These are phyloP conservation scores for Sarocladium strictum DNA, from an alignment of 2,329 filamentous ascomycete genomes.

Conservation along the genomic window DNA sequence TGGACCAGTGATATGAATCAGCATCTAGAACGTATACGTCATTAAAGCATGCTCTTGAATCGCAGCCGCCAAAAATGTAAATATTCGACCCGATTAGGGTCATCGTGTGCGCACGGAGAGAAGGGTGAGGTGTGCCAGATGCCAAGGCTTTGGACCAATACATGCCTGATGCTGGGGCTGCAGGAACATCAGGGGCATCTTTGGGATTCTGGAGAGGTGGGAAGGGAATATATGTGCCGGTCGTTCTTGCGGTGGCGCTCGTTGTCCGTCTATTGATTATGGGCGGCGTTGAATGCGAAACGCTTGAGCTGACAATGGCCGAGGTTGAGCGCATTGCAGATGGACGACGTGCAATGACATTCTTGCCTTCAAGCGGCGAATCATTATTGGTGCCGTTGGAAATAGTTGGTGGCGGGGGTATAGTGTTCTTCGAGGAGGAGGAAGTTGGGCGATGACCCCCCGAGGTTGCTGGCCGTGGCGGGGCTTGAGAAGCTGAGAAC, in stretches of 20 bases:
- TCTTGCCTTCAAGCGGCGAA: conserved; percentile 20
- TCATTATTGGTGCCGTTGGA: conserved; percentile 18
- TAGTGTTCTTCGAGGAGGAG: conserved; percentile 2
- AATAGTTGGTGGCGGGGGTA: conserved; percentile 2
- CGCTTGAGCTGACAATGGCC: conserved; percentile 28
- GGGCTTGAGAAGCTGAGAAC: conserved; percentile 39
- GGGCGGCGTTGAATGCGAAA: conserved; percentile 15
- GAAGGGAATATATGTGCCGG: conserved; percentile 41
- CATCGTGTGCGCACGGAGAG: conserved; percentile 60
- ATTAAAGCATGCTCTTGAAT: conserved; percentile 62
- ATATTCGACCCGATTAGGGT: conserved; percentile 62
- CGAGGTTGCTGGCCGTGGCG: conserved; percentile 21
- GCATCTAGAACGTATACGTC: conserved; percentile 64
- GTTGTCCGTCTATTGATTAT: conserved; percentile 12
- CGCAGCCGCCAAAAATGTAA: conserved; percentile 64
- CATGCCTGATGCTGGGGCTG: conserved; percentile 63
- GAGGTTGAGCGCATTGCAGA: conserved; percentile 47
- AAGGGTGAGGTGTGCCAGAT: conserved; percentile 56
- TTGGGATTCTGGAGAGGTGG: conserved; percentile 52
- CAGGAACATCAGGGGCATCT: conserved; percentile 52
- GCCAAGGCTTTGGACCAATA: conserved; percentile 63
- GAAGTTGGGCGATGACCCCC: conserved; percentile 18
- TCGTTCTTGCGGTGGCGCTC: conserved; percentile 21
- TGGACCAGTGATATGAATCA: conserved; percentile 64
- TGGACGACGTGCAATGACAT: conserved; percentile 27